phyloP scores from a whole-genome alignment of 495 filamentous ascomycete genomes.

The Podospora pseudopauciseta region DNA sequence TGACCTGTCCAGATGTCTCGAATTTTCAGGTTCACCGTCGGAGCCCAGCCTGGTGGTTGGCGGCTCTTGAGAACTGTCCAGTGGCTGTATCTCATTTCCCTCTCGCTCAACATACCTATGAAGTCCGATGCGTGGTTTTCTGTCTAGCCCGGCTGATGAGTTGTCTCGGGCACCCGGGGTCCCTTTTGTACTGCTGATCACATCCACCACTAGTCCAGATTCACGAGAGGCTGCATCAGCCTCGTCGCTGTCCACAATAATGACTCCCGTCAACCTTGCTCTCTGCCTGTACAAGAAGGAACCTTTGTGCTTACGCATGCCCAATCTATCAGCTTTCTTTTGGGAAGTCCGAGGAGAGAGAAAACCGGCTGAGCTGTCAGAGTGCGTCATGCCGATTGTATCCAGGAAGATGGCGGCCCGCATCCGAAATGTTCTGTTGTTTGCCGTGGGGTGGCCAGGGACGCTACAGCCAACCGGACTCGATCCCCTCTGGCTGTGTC shows the following conservation, averaged over 20 bases:
- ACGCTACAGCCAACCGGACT: neutral
- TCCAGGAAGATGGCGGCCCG: neutral
- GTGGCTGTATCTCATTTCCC: no score
- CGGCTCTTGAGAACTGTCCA: no score
- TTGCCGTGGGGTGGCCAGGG: neutral
- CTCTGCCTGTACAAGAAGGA: neutral
- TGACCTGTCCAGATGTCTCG: neutral
- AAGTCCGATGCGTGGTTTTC: no score
- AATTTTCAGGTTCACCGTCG: neutral
- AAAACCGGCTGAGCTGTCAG: neutral
- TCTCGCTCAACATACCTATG: no score
- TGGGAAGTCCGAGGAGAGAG: neutral
- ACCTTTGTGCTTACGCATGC: neutral
- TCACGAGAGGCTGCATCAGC: neutral
- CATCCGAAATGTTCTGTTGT: neutral
- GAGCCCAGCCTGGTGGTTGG: no score
- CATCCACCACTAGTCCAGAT: neutral
- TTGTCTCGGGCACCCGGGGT: neutral
- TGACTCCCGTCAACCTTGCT: neutral
- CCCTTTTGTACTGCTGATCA: neutral
- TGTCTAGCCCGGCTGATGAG: no score
- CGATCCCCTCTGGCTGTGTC: neutral
- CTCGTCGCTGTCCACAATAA: neutral
- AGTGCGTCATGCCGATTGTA: neutral
- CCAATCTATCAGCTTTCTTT: neutral